A percentile compares a stretch with the other conserved stretches of the same genome.
Evolutionary conservation across 78 protist genomes (phyloP).

Genomic region (Goniomonas avonlea): DNA sequence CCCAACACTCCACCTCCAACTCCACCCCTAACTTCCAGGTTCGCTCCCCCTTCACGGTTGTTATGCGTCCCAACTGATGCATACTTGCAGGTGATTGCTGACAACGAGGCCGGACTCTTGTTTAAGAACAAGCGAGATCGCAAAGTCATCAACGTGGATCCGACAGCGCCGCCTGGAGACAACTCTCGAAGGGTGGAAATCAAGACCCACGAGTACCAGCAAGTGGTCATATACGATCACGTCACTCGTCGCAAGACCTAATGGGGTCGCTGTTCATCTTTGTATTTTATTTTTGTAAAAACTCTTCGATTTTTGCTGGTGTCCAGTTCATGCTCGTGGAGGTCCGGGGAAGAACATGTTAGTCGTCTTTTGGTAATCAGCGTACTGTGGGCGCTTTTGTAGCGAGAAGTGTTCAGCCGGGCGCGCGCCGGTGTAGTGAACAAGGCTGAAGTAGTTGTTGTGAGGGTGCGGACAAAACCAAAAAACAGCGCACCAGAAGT

Average conservation of each 20-base stretch:
- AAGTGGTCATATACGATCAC: constrained; percentile 71
- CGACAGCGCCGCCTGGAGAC: constrained; percentile 64
- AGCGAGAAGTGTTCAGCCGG: too few relatives aligned
- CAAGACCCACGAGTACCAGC: constrained; percentile 50
- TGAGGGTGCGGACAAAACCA: too few relatives aligned
- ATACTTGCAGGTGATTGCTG: constrained; percentile 59
- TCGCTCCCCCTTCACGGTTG: not conserved
- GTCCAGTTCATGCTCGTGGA: not conserved
- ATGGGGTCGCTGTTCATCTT: not conserved
- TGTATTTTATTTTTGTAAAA: not conserved
- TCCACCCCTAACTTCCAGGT: constrained; percentile 60
- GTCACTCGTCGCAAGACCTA: constrained; percentile 56
- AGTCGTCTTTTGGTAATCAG: too few relatives aligned
- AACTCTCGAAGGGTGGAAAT: constrained; percentile 49
- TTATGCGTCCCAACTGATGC: not conserved
- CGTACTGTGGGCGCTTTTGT: too few relatives aligned
- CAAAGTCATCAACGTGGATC: constrained; percentile 71
- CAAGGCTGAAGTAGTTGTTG: too few relatives aligned
- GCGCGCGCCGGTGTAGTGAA: too few relatives aligned
- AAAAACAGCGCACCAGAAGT: too few relatives aligned
- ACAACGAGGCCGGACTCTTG: constrained; percentile 65
- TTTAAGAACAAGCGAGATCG: constrained; percentile 88
- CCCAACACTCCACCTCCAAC: constrained; percentile 52
- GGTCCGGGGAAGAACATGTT: too few relatives aligned
- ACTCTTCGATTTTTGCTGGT: not conserved